Base-by-base conservation (phyloP, 1,284 basidiomycete species). In the Puccinia coronata region DNA sequence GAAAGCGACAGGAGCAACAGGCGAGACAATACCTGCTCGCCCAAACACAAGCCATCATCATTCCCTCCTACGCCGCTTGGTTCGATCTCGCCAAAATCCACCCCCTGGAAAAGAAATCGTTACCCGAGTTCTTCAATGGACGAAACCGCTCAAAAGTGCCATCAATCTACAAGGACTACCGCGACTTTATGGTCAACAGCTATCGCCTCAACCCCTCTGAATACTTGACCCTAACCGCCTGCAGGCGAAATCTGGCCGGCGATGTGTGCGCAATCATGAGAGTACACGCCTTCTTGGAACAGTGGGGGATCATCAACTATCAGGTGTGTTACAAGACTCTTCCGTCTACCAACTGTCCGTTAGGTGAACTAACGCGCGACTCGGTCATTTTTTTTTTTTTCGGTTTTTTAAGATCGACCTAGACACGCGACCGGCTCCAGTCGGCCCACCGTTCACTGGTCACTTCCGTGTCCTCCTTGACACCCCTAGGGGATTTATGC, bases 121-220 rank as follows among this genome's bases (percentile, higher is more conserved):
- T 99, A 36, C 97, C 96, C 57, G 96, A 99, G 87, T 99, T 98
- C 89, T 99, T 99, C 90, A 96, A 96, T 86, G 94, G 93, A 81
- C 90, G 94, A 83, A 96, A 97, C 87, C 88, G 96, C 84, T 93
- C 92, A 83, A 99, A 99, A 88, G 98, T 96, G 0, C 96, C 96
- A 0, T 90, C 93, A 41, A 94, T 98, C 83, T 99, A 99, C 90
- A 99, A 98, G 87, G 96, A 98, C 87, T 99, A 99, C 86, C 91
- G 96, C 83, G 96, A 99, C 89, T 99, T 99, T 85, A 99, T 99
- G 95, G 91, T 99, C 87, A 98, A 99, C 88, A 96, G 96, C 2
- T 99, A 98, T 87, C 90, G 96, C 61, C 89, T 99, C 71, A 91
- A 97, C 83, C 97, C 96, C 0, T 91, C 91, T 59, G 96, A 99